Evolutionary conservation across 2,329 filamentous ascomycete genomes (phyloP).

Genomic region (Aureobasidium subglaciale): DNA sequence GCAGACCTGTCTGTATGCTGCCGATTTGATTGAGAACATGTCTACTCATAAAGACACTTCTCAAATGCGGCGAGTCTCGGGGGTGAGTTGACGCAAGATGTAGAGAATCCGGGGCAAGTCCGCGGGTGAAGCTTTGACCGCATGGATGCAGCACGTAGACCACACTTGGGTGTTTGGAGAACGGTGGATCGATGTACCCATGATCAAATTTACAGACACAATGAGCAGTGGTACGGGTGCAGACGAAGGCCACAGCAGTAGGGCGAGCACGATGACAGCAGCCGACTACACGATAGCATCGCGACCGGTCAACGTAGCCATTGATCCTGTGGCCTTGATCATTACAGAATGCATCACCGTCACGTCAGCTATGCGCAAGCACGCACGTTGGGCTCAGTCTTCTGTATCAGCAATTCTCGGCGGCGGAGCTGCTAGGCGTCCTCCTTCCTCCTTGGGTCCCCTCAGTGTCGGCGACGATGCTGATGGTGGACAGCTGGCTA

Average conservation of each 20-base stretch:
- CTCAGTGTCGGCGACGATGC: constrained; percentile 12
- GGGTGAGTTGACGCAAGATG: background rate
- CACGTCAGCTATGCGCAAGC: constrained; percentile 95
- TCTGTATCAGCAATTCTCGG: constrained; percentile 94
- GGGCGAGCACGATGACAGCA: background rate
- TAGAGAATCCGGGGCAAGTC: background rate
- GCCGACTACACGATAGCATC: constrained; percentile 1
- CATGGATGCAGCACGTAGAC: background rate
- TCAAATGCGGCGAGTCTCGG: background rate
- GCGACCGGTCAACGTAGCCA: constrained; percentile 26
- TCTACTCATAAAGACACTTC: too few species aligned
- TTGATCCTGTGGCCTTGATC: constrained; percentile 52
- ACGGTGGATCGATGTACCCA: background rate
- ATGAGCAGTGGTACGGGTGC: constrained; percentile 11
- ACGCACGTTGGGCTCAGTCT: constrained; percentile 90
- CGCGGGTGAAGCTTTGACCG: constrained; percentile 7
- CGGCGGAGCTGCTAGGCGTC: constrained; percentile 40
- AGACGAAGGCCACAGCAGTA: background rate
- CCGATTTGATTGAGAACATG: too few species aligned
- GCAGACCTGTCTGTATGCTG: too few species aligned
- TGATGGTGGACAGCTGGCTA: constrained; percentile 47
- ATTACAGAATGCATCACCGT: constrained; percentile 99
- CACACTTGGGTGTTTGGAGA: background rate
- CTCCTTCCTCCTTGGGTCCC: constrained; percentile 14
- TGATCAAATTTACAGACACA: background rate